These are phyloP conservation scores for Pneumocystis jirovecii DNA, from an alignment of 1,139 yeast species.

Conservation along the genomic window DNA sequence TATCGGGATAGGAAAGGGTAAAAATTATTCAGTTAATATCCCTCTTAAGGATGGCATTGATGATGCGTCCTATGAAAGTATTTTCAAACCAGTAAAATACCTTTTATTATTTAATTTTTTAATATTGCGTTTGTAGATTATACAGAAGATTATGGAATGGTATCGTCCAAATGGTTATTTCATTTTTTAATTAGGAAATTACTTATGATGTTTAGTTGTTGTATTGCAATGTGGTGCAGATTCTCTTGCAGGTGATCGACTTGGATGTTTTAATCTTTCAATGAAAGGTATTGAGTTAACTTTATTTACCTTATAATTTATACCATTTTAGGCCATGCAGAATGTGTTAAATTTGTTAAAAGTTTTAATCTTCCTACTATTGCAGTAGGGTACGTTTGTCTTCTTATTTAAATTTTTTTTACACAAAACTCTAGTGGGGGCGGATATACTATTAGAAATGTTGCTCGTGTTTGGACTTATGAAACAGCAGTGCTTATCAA, in stretches of 20 bases:
- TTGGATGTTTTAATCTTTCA: slow-evolving; percentile 62
- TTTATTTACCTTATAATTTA: no score
- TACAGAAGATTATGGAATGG: slow-evolving; percentile 64
- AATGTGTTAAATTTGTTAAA: slow-evolving; percentile 73
- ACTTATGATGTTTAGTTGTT: slow-evolving; percentile 32
- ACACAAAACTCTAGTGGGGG: background rate
- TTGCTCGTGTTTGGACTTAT: slow-evolving; percentile 68
- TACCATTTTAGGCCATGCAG: slow-evolving; percentile 46
- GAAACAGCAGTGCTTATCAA: slow-evolving; percentile 48
- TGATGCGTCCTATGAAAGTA: slow-evolving; percentile 67
- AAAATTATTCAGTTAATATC: slow-evolving; percentile 68
- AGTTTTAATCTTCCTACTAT: slow-evolving; percentile 75
- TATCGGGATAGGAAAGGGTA: slow-evolving; percentile 75
- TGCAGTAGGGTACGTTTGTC: slow-evolving; percentile 82
- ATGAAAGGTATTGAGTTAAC: slow-evolving; percentile 32
- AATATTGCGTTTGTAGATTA: slow-evolving; percentile 22
- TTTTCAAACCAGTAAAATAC: slow-evolving; percentile 56
- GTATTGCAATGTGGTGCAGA: slow-evolving; percentile 23
- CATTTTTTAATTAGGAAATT: background rate
- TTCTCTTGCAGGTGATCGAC: slow-evolving; percentile 43
- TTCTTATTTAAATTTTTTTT: slow-evolving; percentile 26
- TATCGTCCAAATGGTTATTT: slow-evolving; percentile 81
- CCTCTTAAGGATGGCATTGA: slow-evolving; percentile 86
- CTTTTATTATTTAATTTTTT: background rate
- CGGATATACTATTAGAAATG: slow-evolving; percentile 53